Conservation (phyloP, 768 basidiomycete genomes). For the Boletus fagicola region DNA sequence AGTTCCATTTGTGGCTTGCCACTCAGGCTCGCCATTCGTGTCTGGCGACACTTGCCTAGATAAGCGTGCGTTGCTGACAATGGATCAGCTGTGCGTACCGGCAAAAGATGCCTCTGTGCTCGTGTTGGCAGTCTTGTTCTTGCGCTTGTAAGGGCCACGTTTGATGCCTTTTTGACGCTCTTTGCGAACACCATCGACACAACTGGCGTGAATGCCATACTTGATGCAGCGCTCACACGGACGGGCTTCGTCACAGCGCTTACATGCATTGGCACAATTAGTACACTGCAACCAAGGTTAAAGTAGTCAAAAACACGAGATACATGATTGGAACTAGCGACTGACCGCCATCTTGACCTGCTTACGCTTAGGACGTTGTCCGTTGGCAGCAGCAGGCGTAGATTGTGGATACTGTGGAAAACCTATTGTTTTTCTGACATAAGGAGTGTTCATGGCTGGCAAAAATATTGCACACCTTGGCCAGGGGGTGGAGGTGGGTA, state of each 20-base stretch:
- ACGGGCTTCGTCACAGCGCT: constrained; percentile 55
- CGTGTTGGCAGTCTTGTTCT: constrained; percentile 34
- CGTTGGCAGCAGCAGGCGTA: constrained; percentile 22
- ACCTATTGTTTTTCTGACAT: constrained; percentile 25
- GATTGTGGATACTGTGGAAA: constrained; percentile 33
- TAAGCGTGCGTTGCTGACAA: constrained; percentile 12
- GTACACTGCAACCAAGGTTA: constrained; percentile 40
- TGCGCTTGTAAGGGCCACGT: constrained; percentile 57
- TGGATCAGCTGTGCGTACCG: constrained; percentile 15
- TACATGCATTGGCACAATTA: constrained; percentile 56
- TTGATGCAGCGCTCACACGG: constrained; percentile 65
- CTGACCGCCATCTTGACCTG: constrained; percentile 61
- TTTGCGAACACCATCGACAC: constrained; percentile 59
- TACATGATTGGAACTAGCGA: constrained; percentile 7
- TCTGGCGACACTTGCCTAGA: constrained; percentile 11
- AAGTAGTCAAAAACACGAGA: constrained; percentile 3
- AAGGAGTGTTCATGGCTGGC: neutral
- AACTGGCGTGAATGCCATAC: constrained; percentile 57
- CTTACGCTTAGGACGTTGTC: constrained; percentile 44
- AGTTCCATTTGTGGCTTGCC: constrained; percentile 29
- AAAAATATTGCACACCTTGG: constrained; percentile 32
- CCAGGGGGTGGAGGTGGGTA: constrained; percentile 40
- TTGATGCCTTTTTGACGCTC: constrained; percentile 63
- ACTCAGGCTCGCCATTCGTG: constrained; percentile 33
- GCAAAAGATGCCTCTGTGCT: constrained; percentile 25